Evolutionary conservation across 257 asterid species (phyloP), one percentile per base, ranked within the genome.

Genomic region (Fraxinus quadrangulata): DNA sequence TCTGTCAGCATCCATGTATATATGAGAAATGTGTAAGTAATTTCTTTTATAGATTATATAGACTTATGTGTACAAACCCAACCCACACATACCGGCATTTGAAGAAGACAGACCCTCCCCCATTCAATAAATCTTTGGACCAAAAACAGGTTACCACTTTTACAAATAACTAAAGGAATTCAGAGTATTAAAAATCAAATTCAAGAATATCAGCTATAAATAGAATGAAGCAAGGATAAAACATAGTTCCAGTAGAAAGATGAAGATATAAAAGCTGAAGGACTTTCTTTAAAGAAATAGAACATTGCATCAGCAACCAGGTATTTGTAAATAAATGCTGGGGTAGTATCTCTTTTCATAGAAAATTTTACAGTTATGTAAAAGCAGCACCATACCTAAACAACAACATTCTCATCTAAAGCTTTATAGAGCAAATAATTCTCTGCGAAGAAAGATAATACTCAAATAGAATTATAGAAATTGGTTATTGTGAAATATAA

Each of bases 191-290:
- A 74, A 21, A 67, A 31, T 74, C 47, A 36, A 75, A 42, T 66
- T 54, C 74, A 54, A 75, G 51, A 49, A 75, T 67, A 42, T 26
- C 70, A 63, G 72, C 33, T 34, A 36, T 67, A 72, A 28, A 33
- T 39, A 34, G 8, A 24, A 84, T 70, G 75, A 80, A 49, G 69
- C 45, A 33, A 61, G 71, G 40, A 65, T 74, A 61, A 63, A 80
- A 70, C 40, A 80, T 30, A 45, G 68, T 47, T 80, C 71, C 8
- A 16, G 74, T 37, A 77, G 74, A 67, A 73, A 36, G 36, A 17
- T 14, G 47, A 26, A 78, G 51, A 51, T 49, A 56, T 34, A 77
- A 54, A 28, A 54, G 45, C 70, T 65, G 49, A 67, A 12, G 3
- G 49, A 71, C 70, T n/a, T n/a, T 40, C 77, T 47, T 17, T 19